Evolutionary conservation across 441 rosid species (phyloP), one percentile per base, ranked within the genome.

Genomic region (Mallotus repandus): DNA sequence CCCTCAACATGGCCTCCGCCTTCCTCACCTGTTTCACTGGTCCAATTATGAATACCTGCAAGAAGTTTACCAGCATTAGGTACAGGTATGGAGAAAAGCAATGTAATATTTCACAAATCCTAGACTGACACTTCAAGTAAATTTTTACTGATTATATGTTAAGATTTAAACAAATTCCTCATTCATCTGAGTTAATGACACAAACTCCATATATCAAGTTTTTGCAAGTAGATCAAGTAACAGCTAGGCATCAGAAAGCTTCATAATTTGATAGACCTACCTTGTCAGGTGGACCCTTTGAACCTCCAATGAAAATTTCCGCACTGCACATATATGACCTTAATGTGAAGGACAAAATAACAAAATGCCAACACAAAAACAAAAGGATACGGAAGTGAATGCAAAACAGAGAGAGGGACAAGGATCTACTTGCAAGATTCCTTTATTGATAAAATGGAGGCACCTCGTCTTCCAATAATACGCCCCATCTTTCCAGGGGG

Each of bases 401-500:
- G 75, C 16, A 62, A 76, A 63, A 1, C 57, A 58, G 77, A 52
- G 72, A 50, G 73, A 72, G 77, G 43, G 75, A 71, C 61, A 75
- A 52, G 67, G 62, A 65, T 11, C 46, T 78, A 92, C 99, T 84
- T 86, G 98, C 98, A 92, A 69, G 96, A 89, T 79, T 89, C 80
- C 88, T 94, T 94, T 32, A 94, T 83, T 35, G 92, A 82, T 79
- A 86, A 81, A 77, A 94, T 94, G 22, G 94, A 84, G 63, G 96
- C 77, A 78, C 98, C 99, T 79, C 88, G 87, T 78, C 85, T 89
- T 74, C 98, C 99, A 78, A 92, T 94, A 77, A 94, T 71, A 73
- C 84, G 81, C 15, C 99, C 99, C 99, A 94, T 95, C 83, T 88
- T 87, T 70, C 98, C 98, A 5, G 83, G 90, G 32, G 98, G 99